Percentiles rank a stretch among this genome's conserved stretches.
phyloP scores from a whole-genome alignment of 176 grass and related monocot species.

The Oryza coarctata region DNA sequence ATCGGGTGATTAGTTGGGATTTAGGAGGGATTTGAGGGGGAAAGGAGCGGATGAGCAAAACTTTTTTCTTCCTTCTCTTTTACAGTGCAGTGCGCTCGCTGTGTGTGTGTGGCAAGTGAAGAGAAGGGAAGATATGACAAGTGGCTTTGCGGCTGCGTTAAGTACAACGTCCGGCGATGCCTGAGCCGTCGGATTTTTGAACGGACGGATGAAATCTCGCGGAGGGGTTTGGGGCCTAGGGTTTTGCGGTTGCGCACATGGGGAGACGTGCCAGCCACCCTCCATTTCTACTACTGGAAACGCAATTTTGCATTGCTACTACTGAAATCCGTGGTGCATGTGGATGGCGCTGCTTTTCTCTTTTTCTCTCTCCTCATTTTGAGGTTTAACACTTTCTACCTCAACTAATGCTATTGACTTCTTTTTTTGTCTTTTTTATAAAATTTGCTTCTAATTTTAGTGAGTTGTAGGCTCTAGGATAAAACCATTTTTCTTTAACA shows the following conservation, averaged over 20 bases:
- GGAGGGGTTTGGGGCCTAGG: conserved; percentile 41
- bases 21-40: not conserved
- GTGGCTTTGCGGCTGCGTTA: conserved; percentile 29
- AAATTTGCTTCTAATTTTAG: too few relatives aligned
- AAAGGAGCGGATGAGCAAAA: not conserved
- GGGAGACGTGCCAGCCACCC: too few relatives aligned
- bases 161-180: conserved; percentile 15
- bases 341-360: not conserved
- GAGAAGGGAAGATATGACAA: not conserved
- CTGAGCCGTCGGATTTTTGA: conserved; percentile 10
- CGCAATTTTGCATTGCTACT: not conserved
- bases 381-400: too few relatives aligned
- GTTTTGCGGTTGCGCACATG: conserved; percentile 40
- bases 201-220: conserved; percentile 33
- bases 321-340: not conserved
- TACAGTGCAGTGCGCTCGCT: not conserved
- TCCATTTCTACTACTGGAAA: not conserved
- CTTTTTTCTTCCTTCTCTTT: not conserved
- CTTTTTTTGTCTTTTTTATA: too few relatives aligned
- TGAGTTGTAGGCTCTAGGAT: too few relatives aligned
- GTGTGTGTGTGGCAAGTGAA: not conserved
- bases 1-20: not conserved
- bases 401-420: too few relatives aligned
- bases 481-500: too few relatives aligned
- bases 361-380: not conserved